Conservation (phyloP, 2,329 filamentous ascomycete genomes). For the Colletotrichum falcatum region DNA sequence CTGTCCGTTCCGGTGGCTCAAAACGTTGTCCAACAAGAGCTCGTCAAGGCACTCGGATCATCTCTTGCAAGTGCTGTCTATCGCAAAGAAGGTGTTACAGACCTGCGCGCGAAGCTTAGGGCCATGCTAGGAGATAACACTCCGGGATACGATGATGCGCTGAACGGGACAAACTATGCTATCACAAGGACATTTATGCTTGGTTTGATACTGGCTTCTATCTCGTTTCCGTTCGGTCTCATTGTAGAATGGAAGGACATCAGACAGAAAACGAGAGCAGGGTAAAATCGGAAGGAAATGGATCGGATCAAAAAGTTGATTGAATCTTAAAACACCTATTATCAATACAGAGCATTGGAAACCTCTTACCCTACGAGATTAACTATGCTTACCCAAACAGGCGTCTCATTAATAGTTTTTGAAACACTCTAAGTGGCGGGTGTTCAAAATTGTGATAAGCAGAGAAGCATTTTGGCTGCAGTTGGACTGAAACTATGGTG, state of each 20-base stretch:
- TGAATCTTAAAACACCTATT: no score
- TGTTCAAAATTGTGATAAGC: no score
- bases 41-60: slow-evolving; percentile 53
- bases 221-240: slow-evolving; percentile 60
- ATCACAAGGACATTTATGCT: slow-evolving; percentile 67
- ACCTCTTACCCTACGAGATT: no score
- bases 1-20: slow-evolving; percentile 65
- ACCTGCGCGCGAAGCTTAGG: not conserved
- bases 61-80: slow-evolving; percentile 51
- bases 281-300: no score
- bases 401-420: no score
- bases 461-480: no score
- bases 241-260: slow-evolving; percentile 75
- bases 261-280: slow-evolving; percentile 52
- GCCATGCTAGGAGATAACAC: slow-evolving; percentile 47
- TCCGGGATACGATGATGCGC: not conserved
- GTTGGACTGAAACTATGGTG: no score
- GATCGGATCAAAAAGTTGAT: no score
- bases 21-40: slow-evolving; percentile 61
- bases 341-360: no score
- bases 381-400: no score
- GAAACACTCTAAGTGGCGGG: no score
- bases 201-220: slow-evolving; percentile 61
- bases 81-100: slow-evolving; percentile 60
- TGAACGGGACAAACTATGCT: slow-evolving; percentile 66